A percentile compares a stretch with the other conserved stretches of the same genome.
These are phyloP conservation scores for Candida methanosorbosa DNA, from an alignment of 805 yeast species.

Conservation along the genomic window DNA sequence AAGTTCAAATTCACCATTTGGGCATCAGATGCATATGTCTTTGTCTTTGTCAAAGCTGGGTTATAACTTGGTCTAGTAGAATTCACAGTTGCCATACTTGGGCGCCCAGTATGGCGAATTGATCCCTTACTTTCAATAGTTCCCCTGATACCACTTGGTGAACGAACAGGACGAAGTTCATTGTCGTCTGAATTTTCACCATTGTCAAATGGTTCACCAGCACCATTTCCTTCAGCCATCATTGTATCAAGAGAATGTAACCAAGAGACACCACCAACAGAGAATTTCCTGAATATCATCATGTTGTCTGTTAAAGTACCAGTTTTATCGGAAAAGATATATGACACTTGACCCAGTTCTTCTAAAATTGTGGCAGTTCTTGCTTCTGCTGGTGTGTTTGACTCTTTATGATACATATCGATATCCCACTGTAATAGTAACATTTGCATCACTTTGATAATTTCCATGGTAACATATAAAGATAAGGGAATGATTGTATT, in stretches of 20 bases:
- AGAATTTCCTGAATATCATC: constrained; percentile 85
- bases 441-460: constrained; percentile 84
- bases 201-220: not conserved
- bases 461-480: constrained; percentile 92
- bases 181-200: not conserved
- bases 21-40: constrained; percentile 33
- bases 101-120: constrained; percentile 40
- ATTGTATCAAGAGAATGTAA: constrained; percentile 59
- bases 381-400: constrained; percentile 90
- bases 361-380: constrained; percentile 93
- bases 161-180: constrained; percentile 8
- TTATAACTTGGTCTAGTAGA: constrained; percentile 8
- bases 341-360: constrained; percentile 94
- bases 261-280: constrained; percentile 88
- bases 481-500: constrained; percentile 94
- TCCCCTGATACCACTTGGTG: constrained; percentile 15
- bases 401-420: constrained; percentile 82
- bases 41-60: constrained; percentile 15
- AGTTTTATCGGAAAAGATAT: constrained; percentile 91
- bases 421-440: constrained; percentile 78
- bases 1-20: constrained; percentile 29
- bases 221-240: constrained; percentile 13
- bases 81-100: constrained; percentile 45
- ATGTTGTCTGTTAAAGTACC: constrained; percentile 94
- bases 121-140: constrained; percentile 15